phyloP scores from a whole-genome alignment of 139 green algal genomes.

The Zygnema circumcarinatum region DNA sequence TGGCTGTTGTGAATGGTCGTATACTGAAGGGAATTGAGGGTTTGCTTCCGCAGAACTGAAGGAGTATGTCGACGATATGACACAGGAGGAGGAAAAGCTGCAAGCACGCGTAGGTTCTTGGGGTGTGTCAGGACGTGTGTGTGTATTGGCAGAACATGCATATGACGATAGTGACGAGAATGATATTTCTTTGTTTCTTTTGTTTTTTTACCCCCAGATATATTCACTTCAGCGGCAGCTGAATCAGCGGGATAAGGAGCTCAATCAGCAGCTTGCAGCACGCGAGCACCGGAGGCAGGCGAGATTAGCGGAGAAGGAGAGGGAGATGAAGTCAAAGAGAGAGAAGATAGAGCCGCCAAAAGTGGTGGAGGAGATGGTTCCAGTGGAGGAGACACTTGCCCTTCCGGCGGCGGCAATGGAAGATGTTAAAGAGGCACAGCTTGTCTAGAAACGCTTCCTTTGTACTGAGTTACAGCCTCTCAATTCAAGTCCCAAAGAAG shows the following conservation, averaged over 20 bases:
- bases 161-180: neutral
- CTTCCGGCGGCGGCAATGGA: neutral
- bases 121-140: neutral
- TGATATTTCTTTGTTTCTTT: constrained; percentile 12
- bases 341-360: neutral
- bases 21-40: no score
- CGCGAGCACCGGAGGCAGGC: neutral
- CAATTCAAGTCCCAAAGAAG: no score
- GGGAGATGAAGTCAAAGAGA: neutral
- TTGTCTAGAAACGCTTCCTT: neutral
- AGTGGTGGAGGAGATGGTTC: neutral
- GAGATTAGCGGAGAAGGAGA: neutral
- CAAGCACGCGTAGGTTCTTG: constrained; percentile 12
- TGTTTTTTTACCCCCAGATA: constrained; percentile 10
- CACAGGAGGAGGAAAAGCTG: constrained; percentile 53
- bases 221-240: constrained; percentile 45
- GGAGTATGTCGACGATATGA: constrained; percentile 61
- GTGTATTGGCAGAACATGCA: neutral
- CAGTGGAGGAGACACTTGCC: neutral
- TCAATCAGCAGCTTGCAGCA: neutral
- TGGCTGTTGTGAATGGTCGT: no score
- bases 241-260: constrained; percentile 33
- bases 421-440: neutral
- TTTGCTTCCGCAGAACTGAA: constrained; percentile 47
- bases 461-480: no score